Conservation (phyloP, 2,329 filamentous ascomycete species). For the Chrysoporthe deuterocubensis region DNA sequence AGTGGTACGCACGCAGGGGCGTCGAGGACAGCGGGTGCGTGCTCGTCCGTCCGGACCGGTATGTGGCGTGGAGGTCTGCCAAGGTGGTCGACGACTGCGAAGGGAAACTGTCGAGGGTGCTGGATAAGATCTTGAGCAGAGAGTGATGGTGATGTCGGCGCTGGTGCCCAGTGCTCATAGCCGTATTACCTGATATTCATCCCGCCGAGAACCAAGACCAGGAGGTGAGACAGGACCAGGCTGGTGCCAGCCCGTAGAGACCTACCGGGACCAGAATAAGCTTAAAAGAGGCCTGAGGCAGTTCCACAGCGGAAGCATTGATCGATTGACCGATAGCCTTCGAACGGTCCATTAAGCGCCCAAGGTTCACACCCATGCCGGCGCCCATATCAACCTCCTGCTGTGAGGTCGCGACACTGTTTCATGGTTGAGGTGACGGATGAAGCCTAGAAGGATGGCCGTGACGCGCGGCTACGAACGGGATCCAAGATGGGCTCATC, state of each 20-base stretch:
- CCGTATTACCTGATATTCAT: neutral
- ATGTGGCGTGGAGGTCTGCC: slow-evolving; percentile 50
- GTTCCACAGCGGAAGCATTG: neutral
- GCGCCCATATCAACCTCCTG: neutral
- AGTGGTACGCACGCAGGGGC: slow-evolving; percentile 52
- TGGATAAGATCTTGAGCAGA: slow-evolving; percentile 25
- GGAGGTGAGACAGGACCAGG: neutral
- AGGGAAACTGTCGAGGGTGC: slow-evolving; percentile 26
- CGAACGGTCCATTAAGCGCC: neutral
- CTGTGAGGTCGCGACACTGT: too few relatives aligned
- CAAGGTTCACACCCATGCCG: neutral
- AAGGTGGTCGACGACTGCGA: slow-evolving; percentile 19
- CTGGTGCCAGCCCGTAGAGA: neutral
- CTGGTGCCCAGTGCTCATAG: neutral
- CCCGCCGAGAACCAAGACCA: neutral
- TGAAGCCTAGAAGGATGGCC: neutral
- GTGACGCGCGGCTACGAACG: too few relatives aligned
- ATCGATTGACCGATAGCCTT: neutral
- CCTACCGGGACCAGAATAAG: neutral
- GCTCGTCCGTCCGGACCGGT: slow-evolving; percentile 55
- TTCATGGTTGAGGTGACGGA: neutral
- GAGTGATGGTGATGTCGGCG: neutral
- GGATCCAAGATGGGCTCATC: too few relatives aligned
- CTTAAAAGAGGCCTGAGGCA: neutral
- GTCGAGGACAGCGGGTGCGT: slow-evolving; percentile 56